Conservation (phyloP, 768 basidiomycete species). For the Trametes cingulata region DNA sequence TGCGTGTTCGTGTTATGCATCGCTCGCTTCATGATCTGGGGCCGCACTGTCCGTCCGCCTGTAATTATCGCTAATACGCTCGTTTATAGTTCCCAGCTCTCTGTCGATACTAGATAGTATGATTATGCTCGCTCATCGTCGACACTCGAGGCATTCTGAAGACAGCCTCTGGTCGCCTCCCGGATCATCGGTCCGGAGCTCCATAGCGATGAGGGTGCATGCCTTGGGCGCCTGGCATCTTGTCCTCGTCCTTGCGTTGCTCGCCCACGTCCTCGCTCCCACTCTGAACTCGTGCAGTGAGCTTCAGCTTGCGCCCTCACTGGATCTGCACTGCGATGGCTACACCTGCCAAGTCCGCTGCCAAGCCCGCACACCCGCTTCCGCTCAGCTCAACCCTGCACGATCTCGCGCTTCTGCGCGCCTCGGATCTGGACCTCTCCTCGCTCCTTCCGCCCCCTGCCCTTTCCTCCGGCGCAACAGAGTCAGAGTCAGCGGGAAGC, state of each 20-base stretch:
- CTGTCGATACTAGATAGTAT: constrained; percentile 8
- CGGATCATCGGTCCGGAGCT: too few species aligned
- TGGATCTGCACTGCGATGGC: too few species aligned
- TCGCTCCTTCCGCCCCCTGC: constrained; percentile 28
- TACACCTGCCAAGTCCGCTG: constrained; percentile 1
- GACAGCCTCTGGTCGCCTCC: too few species aligned
- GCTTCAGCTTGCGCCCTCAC: too few species aligned
- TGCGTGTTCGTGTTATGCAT: background rate
- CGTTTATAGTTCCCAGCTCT: constrained; percentile 6
- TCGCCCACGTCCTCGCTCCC: too few species aligned
- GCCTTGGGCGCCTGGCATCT: too few species aligned
- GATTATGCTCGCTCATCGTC: background rate
- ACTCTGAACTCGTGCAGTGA: too few species aligned
- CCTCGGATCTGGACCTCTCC: constrained; percentile 50
- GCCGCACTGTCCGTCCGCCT: background rate
- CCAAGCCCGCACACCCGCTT: constrained; percentile 46
- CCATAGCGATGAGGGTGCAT: too few species aligned
- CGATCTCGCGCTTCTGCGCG: constrained; percentile 72
- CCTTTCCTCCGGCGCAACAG: background rate
- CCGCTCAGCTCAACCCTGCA: constrained; percentile 60
- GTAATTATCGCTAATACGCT: constrained; percentile 23
- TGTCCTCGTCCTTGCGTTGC: too few species aligned
- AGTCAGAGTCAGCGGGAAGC: constrained; percentile 1
- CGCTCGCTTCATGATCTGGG: constrained; percentile 5
- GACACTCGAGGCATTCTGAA: too few species aligned